Conservation (phyloP, 495 filamentous ascomycete genomes). For the Neurospora sp. region DNA sequence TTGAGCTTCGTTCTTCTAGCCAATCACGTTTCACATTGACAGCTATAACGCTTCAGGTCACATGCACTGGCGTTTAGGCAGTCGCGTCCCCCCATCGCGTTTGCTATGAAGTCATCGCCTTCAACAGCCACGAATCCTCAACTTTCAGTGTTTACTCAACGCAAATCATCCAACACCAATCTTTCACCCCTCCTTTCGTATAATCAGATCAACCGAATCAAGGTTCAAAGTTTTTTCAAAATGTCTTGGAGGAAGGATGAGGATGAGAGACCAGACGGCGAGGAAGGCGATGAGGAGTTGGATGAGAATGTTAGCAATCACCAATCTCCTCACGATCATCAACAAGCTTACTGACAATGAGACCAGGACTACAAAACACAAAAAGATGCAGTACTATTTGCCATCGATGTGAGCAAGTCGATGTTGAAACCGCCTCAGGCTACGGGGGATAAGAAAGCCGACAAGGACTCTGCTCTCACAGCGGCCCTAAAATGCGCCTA, state of each 20-base stretch:
- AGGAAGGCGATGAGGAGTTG: conserved; percentile 64
- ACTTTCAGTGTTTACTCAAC: background rate
- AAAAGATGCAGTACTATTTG: conserved; percentile 95
- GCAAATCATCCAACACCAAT: background rate
- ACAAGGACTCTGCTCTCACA: conserved; percentile 57
- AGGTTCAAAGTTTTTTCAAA: background rate
- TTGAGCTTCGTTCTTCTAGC: background rate
- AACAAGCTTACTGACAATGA: background rate
- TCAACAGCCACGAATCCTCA: background rate
- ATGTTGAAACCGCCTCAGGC: conserved; percentile 67
- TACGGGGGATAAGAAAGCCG: conserved; percentile 58
- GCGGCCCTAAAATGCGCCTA: conserved; percentile 94
- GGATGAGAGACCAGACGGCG: conserved; percentile 42
- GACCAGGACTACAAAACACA: conserved; percentile 73
- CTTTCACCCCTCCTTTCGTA: background rate
- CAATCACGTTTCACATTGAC: conserved; percentile 5
- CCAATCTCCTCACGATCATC: background rate
- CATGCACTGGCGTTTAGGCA: conserved; percentile 21
- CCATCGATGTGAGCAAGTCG: conserved; percentile 84
- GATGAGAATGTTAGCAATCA: conserved; percentile 53
- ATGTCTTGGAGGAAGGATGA: conserved; percentile 34
- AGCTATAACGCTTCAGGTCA: conserved; percentile 2
- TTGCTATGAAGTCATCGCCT: conserved; percentile 2
- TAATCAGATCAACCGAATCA: background rate
- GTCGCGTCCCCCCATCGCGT: conserved; percentile 14